Percentiles rank a stretch among this genome's conserved stretches.
phyloP scores from a whole-genome alignment of 2,329 filamentous ascomycete genomes.

The Aaosphaeria pasadenensis region DNA sequence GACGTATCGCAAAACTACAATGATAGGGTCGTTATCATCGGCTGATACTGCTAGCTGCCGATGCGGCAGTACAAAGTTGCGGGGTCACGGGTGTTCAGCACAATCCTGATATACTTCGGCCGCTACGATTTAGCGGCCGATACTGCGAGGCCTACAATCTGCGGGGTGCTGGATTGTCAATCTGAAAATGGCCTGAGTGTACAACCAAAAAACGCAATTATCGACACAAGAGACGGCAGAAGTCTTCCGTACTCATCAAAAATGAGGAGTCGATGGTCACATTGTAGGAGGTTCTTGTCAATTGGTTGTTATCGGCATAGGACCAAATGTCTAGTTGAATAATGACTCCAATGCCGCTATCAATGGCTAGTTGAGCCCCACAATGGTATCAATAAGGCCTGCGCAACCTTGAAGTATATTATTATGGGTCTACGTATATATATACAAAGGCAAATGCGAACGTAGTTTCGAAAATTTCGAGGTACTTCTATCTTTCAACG shows the following conservation, averaged over 20 bases:
- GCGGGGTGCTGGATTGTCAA: neutral
- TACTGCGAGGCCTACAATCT: neutral
- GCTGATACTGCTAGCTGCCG: neutral
- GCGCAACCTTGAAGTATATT: neutral
- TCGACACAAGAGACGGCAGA: neutral
- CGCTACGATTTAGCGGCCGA: neutral
- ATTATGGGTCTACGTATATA: neutral
- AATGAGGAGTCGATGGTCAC: neutral
- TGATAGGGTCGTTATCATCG: neutral
- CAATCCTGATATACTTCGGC: neutral
- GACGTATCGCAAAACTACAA: neutral
- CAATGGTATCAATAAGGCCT: neutral
- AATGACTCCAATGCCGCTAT: too few species aligned
- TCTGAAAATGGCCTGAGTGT: neutral
- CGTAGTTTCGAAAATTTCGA: neutral
- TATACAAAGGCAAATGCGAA: neutral
- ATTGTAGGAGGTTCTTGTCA: neutral
- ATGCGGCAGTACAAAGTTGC: neutral
- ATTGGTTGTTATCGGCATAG: neutral
- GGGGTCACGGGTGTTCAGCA: neutral
- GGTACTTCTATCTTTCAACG: neutral
- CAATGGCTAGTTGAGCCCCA: too few species aligned
- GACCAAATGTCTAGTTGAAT: too few species aligned
- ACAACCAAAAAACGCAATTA: neutral
- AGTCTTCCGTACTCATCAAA: neutral